Evolutionary conservation across 2,329 filamentous ascomycete species (phyloP).

Genomic region (Fusarium newnesense): DNA sequence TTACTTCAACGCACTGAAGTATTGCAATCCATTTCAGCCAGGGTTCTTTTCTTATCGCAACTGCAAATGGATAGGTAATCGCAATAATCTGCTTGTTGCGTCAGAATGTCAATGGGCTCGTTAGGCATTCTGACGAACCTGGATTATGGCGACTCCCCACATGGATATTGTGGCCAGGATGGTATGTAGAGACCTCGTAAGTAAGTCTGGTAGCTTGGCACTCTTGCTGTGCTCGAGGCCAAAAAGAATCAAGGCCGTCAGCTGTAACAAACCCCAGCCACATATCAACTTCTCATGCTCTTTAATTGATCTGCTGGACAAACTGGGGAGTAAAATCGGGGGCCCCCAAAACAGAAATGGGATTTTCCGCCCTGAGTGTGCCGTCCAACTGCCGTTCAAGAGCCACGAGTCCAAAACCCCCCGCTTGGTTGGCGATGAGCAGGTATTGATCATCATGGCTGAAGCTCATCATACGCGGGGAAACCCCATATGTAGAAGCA

Average conservation of each 20-base stretch:
- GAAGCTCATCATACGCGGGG: slow-evolving; percentile 60
- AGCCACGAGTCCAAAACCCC: neutral
- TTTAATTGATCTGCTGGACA: neutral
- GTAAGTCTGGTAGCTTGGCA: neutral
- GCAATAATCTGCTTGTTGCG: neutral
- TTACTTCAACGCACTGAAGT: neutral
- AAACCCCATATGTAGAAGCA: slow-evolving; percentile 48
- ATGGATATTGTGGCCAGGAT: neutral
- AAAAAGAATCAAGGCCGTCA: neutral
- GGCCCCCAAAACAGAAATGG: neutral
- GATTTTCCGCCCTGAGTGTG: neutral
- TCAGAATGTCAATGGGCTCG: neutral
- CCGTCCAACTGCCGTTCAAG: neutral
- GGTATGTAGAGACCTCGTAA: neutral
- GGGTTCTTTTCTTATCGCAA: neutral
- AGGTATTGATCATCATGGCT: neutral
- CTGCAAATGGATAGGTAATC: neutral
- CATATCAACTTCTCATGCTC: no score
- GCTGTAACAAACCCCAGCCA: neutral
- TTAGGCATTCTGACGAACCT: neutral
- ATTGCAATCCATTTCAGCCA: neutral
- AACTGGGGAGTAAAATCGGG: neutral
- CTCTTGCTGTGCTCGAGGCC: neutral
- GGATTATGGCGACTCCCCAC: neutral
- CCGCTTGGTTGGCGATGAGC: neutral